Conservation (phyloP, 1,284 basidiomycete genomes). For the Austroboletus niveus region DNA sequence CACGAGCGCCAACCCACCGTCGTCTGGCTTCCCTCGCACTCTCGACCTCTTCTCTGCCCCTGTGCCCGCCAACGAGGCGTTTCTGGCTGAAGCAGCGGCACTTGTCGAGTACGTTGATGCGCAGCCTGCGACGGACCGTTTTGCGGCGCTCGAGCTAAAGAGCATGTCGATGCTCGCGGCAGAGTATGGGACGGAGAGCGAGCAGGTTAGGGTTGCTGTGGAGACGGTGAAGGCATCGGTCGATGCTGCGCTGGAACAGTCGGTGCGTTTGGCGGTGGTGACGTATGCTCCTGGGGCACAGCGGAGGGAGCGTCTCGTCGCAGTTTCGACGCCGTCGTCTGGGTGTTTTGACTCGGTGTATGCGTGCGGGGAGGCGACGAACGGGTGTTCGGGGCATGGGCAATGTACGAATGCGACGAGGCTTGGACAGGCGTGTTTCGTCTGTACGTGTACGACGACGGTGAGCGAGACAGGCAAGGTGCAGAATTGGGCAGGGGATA, state of each 20-base stretch:
- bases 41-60: slow-evolving; percentile 44
- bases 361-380: slow-evolving; percentile 60
- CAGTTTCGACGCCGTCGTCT: slow-evolving; percentile 48
- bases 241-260: slow-evolving; percentile 37
- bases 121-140: slow-evolving; percentile 38
- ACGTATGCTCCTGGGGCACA: slow-evolving; percentile 34
- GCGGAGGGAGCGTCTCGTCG: not conserved
- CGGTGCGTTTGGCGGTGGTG: slow-evolving; percentile 53
- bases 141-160: slow-evolving; percentile 60
- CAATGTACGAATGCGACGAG: slow-evolving; percentile 59
- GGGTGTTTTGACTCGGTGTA: slow-evolving; percentile 54
- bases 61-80: slow-evolving; percentile 38
- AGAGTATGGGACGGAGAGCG: slow-evolving; percentile 48
- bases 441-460: slow-evolving; percentile 65
- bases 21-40: slow-evolving; percentile 32
- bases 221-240: slow-evolving; percentile 46
- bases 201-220: slow-evolving; percentile 50
- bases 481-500: slow-evolving; percentile 68
- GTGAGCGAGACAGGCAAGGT: slow-evolving; percentile 48
- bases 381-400: slow-evolving; percentile 68
- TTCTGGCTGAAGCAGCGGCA: slow-evolving; percentile 41
- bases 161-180: slow-evolving; percentile 48
- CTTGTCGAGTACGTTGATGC: slow-evolving; percentile 53
- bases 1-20: slow-evolving; percentile 33
- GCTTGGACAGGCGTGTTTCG: slow-evolving; percentile 67